Base-by-base conservation (phyloP, 495 filamentous ascomycete genomes). In the Usnea hakonensis region DNA sequence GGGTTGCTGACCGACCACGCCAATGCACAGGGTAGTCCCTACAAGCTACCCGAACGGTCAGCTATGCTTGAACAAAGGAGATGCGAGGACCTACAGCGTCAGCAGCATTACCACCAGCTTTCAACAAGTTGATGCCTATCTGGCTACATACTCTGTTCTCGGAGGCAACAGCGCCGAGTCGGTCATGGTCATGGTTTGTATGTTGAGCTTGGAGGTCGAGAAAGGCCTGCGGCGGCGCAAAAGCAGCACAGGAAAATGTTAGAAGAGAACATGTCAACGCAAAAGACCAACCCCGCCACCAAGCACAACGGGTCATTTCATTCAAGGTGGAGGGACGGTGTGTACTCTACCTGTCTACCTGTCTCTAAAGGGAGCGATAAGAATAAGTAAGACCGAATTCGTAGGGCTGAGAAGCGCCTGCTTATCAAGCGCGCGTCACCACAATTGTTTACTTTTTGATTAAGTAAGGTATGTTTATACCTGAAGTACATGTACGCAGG, bases 131-230 rank as follows among this genome's bases (percentile, higher is more conserved):
- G 17, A 84, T 84, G 26, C 91, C 91, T 69, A 93, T 84, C 35
- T 84, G 72, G 66, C 87, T 91, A 67, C 91, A 95, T 67, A 88
- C 78, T 5, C 76, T 73, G 65, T 80, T 90, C 70, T 95, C 90
- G 44, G 83, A 87, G 1, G 90, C 88, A 21, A 94, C 87, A 35
- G 89, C 90, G 0, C 91, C 91, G 1, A 78, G 71, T 64, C 74
- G 78, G 16, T 61, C 38, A 52, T 56, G 78, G 16, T 61, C 38
- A 52, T 56, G 37, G 17, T 32, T 62, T 13, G 38, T 30, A 17
- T 55, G 33, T n/a, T 53, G 28, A 32, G 23, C 23, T 16, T 32
- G 60, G n/a, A 36, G 17, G n/a, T 26, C 53, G 1, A 62, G 30
- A 17, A 62, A 19, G 4, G 19, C n/a, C 55, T 62, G 60, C 13